Evolutionary conservation across 768 basidiomycete genomes (phyloP), one percentile per base, ranked within the genome.

Genomic region (Tylopilus sp.): DNA sequence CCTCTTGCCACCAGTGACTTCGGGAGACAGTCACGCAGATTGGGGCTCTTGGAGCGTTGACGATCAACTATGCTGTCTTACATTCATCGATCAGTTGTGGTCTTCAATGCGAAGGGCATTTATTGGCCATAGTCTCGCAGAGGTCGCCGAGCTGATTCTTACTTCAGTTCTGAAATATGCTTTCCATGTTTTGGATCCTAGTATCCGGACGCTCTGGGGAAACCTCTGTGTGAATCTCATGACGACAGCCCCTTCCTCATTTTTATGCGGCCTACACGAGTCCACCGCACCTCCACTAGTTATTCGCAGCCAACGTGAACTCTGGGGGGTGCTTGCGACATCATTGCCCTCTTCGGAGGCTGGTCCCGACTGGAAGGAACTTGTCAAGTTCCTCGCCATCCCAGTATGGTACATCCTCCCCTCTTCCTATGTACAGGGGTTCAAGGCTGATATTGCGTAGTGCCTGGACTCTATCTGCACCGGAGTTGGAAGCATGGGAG

Each of bases 61-160:
- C 9, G 65, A 61, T 47, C 78, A 81, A 57, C 42, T 69, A 20
- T 60, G 52, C 26, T 69, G 67, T 40, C 67, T 85, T n/a, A 47
- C 51, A 3, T 65, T 75, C 25, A 65, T 79, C 11, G 61, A 63
- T 40, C 73, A 72, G 44, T 65, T 86, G 26, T 86, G 83, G 84
- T 66, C 57, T 17, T 70, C 74, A 12, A 71, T 79, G 64, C 76
- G 71, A 65, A 75, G 76, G 33, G 75, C 79, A 6, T 82, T 82
- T 44, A 58, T 68, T 18, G 36, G 59, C 1, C 28, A 67, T 8
- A 73, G 67, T 68, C 72, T 85, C 17, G 60, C 73, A 1, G 63
- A 67, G 6, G 64, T 72, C 1, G 79, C 82, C 11, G 75, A 78
- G 49, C 60, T 62, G 1, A 71, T 86, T 21, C 67, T 86, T 4